These are phyloP conservation scores for Ceratocystis huliohia DNA, from an alignment of 2,329 filamentous ascomycete genomes.

Conservation along the genomic window DNA sequence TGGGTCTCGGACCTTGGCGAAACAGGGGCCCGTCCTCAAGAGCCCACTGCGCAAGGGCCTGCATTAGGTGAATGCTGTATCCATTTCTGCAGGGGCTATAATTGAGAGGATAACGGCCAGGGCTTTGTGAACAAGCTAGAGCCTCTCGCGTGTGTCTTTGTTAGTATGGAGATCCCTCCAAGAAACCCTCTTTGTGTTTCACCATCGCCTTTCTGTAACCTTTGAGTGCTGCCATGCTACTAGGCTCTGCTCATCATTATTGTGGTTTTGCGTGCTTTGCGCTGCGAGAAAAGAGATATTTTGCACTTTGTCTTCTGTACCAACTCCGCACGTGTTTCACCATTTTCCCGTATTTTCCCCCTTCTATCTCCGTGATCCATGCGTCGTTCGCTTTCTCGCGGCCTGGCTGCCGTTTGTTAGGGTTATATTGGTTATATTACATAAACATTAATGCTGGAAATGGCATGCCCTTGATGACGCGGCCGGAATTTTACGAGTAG, in stretches of 20 bases:
- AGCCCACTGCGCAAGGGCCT: background rate
- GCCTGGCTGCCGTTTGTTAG: background rate
- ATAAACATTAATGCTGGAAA: too few relatives aligned
- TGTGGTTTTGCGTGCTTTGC: background rate
- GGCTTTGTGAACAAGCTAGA: background rate
- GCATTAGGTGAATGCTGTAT: background rate
- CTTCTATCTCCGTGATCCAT: background rate
- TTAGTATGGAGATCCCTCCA: background rate
- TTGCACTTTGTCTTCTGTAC: background rate
- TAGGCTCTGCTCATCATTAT: too few relatives aligned
- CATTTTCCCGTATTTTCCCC: background rate
- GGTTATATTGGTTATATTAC: too few relatives aligned
- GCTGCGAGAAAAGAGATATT: background rate
- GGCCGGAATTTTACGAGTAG: too few relatives aligned
- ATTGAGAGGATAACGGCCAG: background rate
- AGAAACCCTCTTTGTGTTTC: background rate
- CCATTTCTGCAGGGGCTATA: conserved; percentile 1
- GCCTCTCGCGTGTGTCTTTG: background rate
- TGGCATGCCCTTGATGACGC: too few relatives aligned
- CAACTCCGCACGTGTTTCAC: background rate
- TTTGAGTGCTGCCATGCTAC: background rate
- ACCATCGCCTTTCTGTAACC: conserved; percentile 1
- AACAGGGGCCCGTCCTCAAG: background rate
- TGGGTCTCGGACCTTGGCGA: conserved; percentile 9
- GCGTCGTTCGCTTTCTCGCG: background rate